Base-by-base conservation (phyloP, 2,329 filamentous ascomycete species). In the Diaporthe ilicicola region DNA sequence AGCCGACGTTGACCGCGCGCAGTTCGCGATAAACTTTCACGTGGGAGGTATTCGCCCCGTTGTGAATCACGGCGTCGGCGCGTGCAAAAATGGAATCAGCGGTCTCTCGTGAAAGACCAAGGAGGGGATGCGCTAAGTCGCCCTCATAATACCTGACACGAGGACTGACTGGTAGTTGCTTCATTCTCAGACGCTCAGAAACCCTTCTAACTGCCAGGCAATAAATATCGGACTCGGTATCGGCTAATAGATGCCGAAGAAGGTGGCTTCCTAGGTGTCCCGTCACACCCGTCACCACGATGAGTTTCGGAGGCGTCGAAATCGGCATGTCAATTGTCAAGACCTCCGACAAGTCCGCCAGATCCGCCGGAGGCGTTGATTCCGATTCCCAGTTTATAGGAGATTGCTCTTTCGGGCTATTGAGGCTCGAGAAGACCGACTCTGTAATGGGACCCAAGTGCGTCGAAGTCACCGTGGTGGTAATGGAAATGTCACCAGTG, bases 61-160 rank as follows among this genome's bases (percentile, higher is more conserved):
- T 80, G 75, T 86, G 89, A 34, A 92, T 85, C 61, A 91, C 62
- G 2, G 56, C 67, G 54, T 76, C 71, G 1, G 72, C 73, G 3
- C 44, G 12, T 2, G 19, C 19, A n/a, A 70, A 72, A 27, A 77
- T 56, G 5, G 65, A 50, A 24, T 17, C 39, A 6, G 56, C 48
- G 4, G 70, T 37, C 29, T 42, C 54, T 5, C 67, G 29, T 3
- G 73, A 65, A 1, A 81, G 76, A 0, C 78, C 77, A 0, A 81
- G 70, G 1, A 39, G 50, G 0, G 76, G 75, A 2, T 56, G 24
- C 1, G 72, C 13, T 3, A 80, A 74, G 22, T 87, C 79, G 46
- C 77, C 74, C 0, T 53, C 24, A 65, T 78, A 69, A n/a, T 72
- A 62, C 1, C 22, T 3, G 9, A 34, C 29, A 39, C 13, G 19